Percentiles rank a stretch among this genome's conserved stretches.
phyloP scores from a whole-genome alignment of 345 rosid genomes.

The Reutealis trisperma region DNA sequence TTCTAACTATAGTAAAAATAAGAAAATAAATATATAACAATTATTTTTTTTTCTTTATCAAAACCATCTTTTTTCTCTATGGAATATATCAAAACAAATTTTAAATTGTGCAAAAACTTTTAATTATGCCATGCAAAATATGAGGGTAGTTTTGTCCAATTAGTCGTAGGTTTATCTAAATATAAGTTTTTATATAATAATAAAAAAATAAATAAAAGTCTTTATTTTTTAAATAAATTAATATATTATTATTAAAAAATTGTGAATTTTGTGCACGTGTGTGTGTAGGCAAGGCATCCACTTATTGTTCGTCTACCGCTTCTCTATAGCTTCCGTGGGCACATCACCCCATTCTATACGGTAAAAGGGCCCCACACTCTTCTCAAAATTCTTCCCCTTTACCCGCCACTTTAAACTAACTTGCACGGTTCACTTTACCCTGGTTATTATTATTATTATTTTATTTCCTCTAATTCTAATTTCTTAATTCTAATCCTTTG shows the following conservation, averaged over 20 bases:
- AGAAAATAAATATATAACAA: too few species aligned
- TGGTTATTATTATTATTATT: not conserved
- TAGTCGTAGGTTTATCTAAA: too few species aligned
- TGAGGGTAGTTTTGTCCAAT: not conserved
- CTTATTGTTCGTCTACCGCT: not conserved
- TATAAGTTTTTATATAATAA: too few species aligned
- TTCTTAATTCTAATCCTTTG: too few species aligned
- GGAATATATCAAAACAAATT: too few species aligned
- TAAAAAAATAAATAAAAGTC: too few species aligned
- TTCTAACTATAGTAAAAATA: too few species aligned
- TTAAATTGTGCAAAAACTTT: too few species aligned
- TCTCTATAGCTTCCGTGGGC: not conserved
- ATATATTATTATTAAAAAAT: not conserved
- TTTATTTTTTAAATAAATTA: too few species aligned
- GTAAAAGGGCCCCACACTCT: conserved; percentile 1
- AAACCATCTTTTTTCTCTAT: too few species aligned
- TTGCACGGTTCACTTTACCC: conserved; percentile 1
- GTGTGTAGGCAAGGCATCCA: not conserved
- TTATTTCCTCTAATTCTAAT: not conserved
- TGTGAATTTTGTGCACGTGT: conserved; percentile 13
- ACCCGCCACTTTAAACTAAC: conserved; percentile 23
- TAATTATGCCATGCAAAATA: too few species aligned
- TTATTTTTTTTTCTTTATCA: too few species aligned
- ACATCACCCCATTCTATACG: not conserved
- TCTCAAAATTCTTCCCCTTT: conserved; percentile 11